Conservation (phyloP, 129 eudicot species). For the Flaveria linearis region DNA sequence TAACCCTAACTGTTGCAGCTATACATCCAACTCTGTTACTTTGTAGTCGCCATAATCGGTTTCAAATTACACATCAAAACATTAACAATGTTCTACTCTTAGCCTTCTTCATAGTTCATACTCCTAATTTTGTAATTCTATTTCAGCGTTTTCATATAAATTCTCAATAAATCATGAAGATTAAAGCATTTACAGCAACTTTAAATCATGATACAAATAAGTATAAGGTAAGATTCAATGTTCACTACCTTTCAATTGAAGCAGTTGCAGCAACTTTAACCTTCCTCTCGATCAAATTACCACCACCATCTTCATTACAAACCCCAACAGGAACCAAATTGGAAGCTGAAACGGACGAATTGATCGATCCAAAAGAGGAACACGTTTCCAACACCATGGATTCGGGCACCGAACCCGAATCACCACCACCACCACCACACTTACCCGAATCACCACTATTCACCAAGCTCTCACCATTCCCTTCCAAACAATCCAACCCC, state of each 20-base stretch:
- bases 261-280: constrained; percentile 45
- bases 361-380: constrained; percentile 81
- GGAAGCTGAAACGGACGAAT: constrained; percentile 62
- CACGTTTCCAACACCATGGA: constrained; percentile 75
- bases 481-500: constrained; percentile 40
- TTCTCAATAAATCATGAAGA: constrained; percentile 4
- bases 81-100: constrained; percentile 5
- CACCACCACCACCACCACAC: constrained; percentile 34
- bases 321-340: constrained; percentile 53
- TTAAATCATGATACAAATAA: neutral
- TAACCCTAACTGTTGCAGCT: neutral
- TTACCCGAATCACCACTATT: constrained; percentile 40
- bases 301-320: constrained; percentile 44
- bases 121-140: neutral
- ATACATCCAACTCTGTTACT: neutral
- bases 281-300: constrained; percentile 45
- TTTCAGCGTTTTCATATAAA: neutral
- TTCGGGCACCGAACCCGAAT: constrained; percentile 54
- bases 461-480: constrained; percentile 39
- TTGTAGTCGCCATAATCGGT: neutral
- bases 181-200: neutral
- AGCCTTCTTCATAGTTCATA: neutral
- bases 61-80: neutral
- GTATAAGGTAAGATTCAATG: constrained; percentile 4
- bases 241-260: constrained; percentile 58